Percentiles rank a stretch among this genome's conserved stretches.
These are phyloP conservation scores for Dendrothele bispora DNA, from an alignment of 768 basidiomycete species.

Conservation along the genomic window DNA sequence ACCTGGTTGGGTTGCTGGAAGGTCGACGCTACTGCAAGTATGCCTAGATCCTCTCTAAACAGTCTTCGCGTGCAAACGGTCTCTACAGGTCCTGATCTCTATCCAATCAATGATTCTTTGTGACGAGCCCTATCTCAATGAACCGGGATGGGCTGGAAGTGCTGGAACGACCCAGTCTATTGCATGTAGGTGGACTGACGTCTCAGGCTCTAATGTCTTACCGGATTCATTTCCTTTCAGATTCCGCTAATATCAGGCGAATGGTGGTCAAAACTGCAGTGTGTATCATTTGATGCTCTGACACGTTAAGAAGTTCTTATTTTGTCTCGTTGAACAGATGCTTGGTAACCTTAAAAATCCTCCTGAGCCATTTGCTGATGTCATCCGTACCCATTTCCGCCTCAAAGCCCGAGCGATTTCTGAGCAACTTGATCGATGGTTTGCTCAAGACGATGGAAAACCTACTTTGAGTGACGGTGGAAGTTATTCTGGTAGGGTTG, in stretches of 20 bases:
- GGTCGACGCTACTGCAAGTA: slow-evolving; percentile 86
- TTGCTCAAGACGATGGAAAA: slow-evolving; percentile 72
- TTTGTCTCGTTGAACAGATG: slow-evolving; percentile 63
- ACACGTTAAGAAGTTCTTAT: slow-evolving; percentile 4
- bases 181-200: slow-evolving; percentile 51
- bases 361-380: slow-evolving; percentile 82
- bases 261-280: slow-evolving; percentile 93
- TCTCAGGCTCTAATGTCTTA: slow-evolving; percentile 8
- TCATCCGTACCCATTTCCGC: slow-evolving; percentile 89
- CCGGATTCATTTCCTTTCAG: slow-evolving; percentile 32
- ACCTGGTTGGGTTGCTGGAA: slow-evolving; percentile 89
- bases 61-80: neutral
- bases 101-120: slow-evolving; percentile 97
- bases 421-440: slow-evolving; percentile 79
- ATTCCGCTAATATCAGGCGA: slow-evolving; percentile 88
- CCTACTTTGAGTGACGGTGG: slow-evolving; percentile 57
- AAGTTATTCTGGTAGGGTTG: slow-evolving; percentile 29
- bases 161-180: slow-evolving; percentile 74
- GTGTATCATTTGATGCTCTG: slow-evolving; percentile 19
- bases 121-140: slow-evolving; percentile 92
- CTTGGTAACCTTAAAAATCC: slow-evolving; percentile 78
- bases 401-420: slow-evolving; percentile 74
- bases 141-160: slow-evolving; percentile 82
- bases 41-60: slow-evolving; percentile 12
- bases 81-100: slow-evolving; percentile 81